These are phyloP conservation scores for Phytophthora brassicae DNA, from an alignment of 352 stramenopile genomes.

Conservation along the genomic window DNA sequence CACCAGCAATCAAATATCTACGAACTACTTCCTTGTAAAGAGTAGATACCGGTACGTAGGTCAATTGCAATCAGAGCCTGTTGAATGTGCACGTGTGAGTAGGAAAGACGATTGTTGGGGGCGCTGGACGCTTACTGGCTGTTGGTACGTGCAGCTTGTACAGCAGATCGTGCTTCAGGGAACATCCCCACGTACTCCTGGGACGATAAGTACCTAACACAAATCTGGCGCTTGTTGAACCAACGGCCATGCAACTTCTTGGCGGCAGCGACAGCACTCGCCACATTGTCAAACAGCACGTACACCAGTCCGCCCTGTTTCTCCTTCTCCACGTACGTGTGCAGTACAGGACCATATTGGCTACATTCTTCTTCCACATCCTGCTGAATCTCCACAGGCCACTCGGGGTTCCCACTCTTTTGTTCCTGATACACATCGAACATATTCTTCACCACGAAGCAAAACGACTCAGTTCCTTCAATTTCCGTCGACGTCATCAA, in stretches of 20 bases:
- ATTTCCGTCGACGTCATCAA: conserved; percentile 66
- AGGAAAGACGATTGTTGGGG: conserved; percentile 23
- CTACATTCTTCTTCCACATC: conserved; percentile 86
- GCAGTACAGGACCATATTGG: conserved; percentile 68
- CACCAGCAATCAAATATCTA: conserved; percentile 10
- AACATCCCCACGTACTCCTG: conserved; percentile 92
- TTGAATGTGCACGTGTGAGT: conserved; percentile 35
- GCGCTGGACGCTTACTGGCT: conserved; percentile 32
- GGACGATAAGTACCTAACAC: conserved; percentile 81
- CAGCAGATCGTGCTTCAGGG: conserved; percentile 67
- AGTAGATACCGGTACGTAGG: too few species aligned
- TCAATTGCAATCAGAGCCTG: conserved; percentile 19
- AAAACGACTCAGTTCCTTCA: conserved; percentile 80
- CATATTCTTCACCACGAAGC: conserved; percentile 94
- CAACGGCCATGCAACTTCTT: conserved; percentile 86
- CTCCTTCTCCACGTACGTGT: conserved; percentile 84
- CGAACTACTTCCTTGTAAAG: conserved; percentile 16
- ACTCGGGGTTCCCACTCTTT: conserved; percentile 68
- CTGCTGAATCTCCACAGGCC: conserved; percentile 86
- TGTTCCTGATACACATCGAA: conserved; percentile 86
- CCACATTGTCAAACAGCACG: conserved; percentile 74
- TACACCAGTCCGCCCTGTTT: conserved; percentile 88
- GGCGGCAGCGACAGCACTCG: conserved; percentile 57
- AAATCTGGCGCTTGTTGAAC: conserved; percentile 92
- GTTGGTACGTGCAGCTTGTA: conserved; percentile 54